These are phyloP conservation scores for Osmanthus fragrans DNA, from an alignment of 257 asterid genomes.

Conservation along the genomic window DNA sequence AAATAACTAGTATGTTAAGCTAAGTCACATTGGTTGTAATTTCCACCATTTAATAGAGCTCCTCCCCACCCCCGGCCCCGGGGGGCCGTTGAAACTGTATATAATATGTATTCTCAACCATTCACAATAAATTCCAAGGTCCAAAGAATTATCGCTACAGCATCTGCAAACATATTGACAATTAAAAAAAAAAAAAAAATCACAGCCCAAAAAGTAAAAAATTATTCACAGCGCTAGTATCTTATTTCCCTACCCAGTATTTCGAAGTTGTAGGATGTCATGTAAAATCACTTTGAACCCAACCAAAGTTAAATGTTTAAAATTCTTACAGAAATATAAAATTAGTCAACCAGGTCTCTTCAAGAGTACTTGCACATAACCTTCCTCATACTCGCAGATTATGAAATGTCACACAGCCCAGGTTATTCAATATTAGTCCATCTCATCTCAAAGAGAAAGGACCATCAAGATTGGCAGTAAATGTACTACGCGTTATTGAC, in stretches of 20 bases:
- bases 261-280: not conserved
- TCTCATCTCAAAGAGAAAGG: not conserved
- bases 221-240: not conserved
- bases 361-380: not conserved
- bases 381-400: not conserved
- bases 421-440: not conserved
- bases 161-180: not conserved
- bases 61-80: not conserved
- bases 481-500: not conserved
- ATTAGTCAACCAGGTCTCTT: not conserved
- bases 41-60: not conserved
- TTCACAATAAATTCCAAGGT: not conserved
- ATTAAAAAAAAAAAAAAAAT: not conserved
- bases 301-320: not conserved
- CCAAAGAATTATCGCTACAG: not conserved
- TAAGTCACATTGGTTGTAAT: not conserved
- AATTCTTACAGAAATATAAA: not conserved
- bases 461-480: not conserved
- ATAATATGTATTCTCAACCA: not conserved
- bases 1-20: not conserved
- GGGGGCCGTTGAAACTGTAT: not conserved
- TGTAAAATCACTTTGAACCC: not conserved
- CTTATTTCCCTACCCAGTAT: not conserved
- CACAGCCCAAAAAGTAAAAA: not conserved
- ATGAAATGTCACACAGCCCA: not conserved